These are phyloP conservation scores for Waitea zeae DNA, from an alignment of 1,284 basidiomycete species.

Conservation along the genomic window DNA sequence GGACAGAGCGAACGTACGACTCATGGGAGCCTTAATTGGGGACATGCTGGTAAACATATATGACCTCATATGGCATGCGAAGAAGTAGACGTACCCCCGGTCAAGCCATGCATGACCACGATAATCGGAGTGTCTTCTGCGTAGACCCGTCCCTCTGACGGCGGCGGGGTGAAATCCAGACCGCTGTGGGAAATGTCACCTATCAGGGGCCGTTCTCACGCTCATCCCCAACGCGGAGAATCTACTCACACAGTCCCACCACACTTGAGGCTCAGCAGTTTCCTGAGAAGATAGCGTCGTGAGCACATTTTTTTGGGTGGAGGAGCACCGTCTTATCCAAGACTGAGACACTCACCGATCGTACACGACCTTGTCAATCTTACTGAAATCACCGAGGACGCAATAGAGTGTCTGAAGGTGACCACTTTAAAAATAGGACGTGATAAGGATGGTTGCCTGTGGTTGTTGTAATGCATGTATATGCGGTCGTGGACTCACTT, in stretches of 20 bases:
- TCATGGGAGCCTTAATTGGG: conserved; percentile 57
- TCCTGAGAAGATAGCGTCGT: conserved; percentile 24
- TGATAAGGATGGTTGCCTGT: not conserved
- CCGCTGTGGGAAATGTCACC: conserved; percentile 31
- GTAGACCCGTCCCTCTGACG: conserved; percentile 30
- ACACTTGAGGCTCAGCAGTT: conserved; percentile 40
- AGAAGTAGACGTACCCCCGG: conserved; percentile 40
- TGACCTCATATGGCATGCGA: not conserved
- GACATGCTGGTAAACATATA: conserved; percentile 1
- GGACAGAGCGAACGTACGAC: conserved; percentile 70
- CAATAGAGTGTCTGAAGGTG: conserved; percentile 61
- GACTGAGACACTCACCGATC: conserved; percentile 29
- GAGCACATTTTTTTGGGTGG: not conserved
- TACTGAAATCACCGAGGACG: conserved; percentile 55
- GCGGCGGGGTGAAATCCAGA: conserved; percentile 49
- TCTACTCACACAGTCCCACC: conserved; percentile 50
- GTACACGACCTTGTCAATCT: conserved; percentile 54
- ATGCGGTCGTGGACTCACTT: conserved; percentile 26
- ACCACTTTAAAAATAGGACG: conserved; percentile 25
- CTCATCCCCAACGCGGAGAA: too few species aligned
- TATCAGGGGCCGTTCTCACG: too few species aligned
- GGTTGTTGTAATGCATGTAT: not conserved
- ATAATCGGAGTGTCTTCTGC: conserved; percentile 61
- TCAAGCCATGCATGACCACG: conserved; percentile 74
- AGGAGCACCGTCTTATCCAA: not conserved